A percentile compares a stretch with the other conserved stretches of the same genome.
Conservation (phyloP, 768 basidiomycete genomes). For the Tylopilus sp. region DNA sequence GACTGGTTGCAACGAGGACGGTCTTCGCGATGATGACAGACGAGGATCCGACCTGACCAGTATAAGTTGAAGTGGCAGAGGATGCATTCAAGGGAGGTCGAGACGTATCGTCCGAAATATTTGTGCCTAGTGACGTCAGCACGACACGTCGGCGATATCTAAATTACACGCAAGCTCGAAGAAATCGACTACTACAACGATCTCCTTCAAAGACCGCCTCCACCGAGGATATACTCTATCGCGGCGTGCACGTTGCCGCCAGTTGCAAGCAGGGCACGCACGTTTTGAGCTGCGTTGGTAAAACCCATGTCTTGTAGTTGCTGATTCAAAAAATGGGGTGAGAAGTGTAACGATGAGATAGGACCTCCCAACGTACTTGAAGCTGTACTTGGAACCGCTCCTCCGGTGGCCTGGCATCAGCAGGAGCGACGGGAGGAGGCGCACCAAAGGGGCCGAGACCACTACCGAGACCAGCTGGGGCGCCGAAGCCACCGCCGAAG, state of each 20-base stretch:
- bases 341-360: not conserved
- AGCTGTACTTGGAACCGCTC: constrained; percentile 90
- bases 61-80: too few relatives aligned
- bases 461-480: constrained; percentile 30
- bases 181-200: not conserved
- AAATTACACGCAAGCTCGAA: not conserved
- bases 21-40: too few relatives aligned
- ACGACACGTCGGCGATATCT: not conserved
- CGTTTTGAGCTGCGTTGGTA: constrained; percentile 82
- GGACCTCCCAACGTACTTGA: constrained; percentile 45
- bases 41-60: too few relatives aligned
- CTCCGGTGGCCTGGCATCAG: constrained; percentile 76
- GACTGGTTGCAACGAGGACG: too few relatives aligned
- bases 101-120: too few relatives aligned
- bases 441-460: constrained; percentile 24
- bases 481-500: constrained; percentile 20
- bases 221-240: constrained; percentile 87
- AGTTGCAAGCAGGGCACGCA: constrained; percentile 85
- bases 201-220: constrained; percentile 49
- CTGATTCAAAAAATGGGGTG: constrained; percentile 36
- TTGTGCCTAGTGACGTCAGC: too few relatives aligned
- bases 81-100: too few relatives aligned
- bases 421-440: constrained; percentile 37
- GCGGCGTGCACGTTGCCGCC: constrained; percentile 92
- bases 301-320: constrained; percentile 97